Evolutionary conservation across 2,329 filamentous ascomycete genomes (phyloP).

Genomic region (Fusarium solani-melongenae): DNA sequence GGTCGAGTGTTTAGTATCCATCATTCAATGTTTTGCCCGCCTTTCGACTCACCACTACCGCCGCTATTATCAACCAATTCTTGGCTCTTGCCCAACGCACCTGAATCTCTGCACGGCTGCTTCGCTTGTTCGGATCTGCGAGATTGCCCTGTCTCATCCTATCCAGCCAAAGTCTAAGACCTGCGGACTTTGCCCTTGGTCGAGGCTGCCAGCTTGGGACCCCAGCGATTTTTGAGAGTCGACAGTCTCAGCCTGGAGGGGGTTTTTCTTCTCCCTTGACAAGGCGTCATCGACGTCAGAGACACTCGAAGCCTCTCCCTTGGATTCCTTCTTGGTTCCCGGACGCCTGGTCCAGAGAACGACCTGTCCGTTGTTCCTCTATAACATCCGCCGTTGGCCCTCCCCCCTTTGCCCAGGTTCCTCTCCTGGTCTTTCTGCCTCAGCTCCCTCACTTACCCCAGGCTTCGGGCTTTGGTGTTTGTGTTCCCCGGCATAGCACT

Average conservation of each 20-base stretch:
- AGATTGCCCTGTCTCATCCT: conserved; percentile 37
- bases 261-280: conserved; percentile 30
- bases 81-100: conserved; percentile 23
- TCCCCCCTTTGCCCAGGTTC: conserved; percentile 11
- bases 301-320: conserved; percentile 23
- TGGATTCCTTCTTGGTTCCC: conserved; percentile 15
- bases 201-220: neutral
- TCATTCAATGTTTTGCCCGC: conserved; percentile 25
- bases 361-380: conserved; percentile 10
- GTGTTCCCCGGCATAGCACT: conserved; percentile 25
- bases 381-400: conserved; percentile 19
- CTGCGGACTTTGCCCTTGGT: conserved; percentile 18
- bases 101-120: conserved; percentile 2
- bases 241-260: conserved; percentile 22
- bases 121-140: conserved; percentile 15
- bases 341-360: neutral
- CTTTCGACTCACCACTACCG: conserved; percentile 23
- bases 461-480: conserved; percentile 19
- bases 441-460: conserved; percentile 9
- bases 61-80: conserved; percentile 16
- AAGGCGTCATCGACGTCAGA: conserved; percentile 9
- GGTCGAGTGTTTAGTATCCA: neutral
- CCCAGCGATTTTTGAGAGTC: conserved; percentile 17
- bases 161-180: conserved; percentile 24
- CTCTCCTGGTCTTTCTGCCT: conserved; percentile 1